Conservation (phyloP, 108 stramenopile genomes). For the Phaeodactylum tricornutum region DNA sequence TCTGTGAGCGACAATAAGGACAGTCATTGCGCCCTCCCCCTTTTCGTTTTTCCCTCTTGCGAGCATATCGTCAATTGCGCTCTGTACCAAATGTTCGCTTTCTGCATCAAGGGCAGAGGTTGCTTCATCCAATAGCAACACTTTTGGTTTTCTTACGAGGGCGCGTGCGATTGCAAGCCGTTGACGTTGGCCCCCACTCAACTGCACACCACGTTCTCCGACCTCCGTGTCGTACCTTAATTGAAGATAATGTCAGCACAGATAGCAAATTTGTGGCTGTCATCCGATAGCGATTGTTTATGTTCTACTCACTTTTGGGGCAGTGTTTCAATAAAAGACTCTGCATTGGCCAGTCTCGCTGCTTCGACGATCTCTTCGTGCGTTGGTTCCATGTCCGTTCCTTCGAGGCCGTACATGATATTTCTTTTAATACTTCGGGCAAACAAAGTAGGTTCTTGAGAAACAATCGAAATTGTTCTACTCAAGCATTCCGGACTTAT, state of each 20-base stretch:
- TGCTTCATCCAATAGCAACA: constrained; percentile 59
- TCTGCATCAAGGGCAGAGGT: constrained; percentile 39
- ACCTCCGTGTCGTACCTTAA: constrained; percentile 72
- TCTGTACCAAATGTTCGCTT: constrained; percentile 59
- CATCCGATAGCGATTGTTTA: too few relatives aligned
- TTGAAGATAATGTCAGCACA: too few relatives aligned
- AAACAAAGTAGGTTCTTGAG: constrained; percentile 87
- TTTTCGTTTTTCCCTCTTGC: constrained; percentile 13
- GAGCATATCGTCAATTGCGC: constrained; percentile 72
- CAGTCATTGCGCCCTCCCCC: constrained; percentile 43
- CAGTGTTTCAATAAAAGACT: constrained; percentile 53
- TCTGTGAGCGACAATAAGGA: constrained; percentile 90
- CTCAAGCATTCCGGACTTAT: constrained; percentile 34
- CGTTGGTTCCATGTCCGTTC: constrained; percentile 37
- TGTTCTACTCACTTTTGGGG: constrained; percentile 24
- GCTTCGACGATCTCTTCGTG: constrained; percentile 62
- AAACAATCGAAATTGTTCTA: constrained; percentile 49
- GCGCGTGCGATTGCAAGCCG: constrained; percentile 84
- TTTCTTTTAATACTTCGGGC: constrained; percentile 71
- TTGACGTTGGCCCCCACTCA: constrained; percentile 68
- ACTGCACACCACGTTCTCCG: constrained; percentile 62
- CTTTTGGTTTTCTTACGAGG: constrained; percentile 48
- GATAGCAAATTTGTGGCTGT: too few relatives aligned
- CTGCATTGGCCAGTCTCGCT: constrained; percentile 73
- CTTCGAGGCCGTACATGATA: constrained; percentile 75